Base-by-base conservation (phyloP, 73 alveolate species). In the Paramecium tetraurelia region DNA sequence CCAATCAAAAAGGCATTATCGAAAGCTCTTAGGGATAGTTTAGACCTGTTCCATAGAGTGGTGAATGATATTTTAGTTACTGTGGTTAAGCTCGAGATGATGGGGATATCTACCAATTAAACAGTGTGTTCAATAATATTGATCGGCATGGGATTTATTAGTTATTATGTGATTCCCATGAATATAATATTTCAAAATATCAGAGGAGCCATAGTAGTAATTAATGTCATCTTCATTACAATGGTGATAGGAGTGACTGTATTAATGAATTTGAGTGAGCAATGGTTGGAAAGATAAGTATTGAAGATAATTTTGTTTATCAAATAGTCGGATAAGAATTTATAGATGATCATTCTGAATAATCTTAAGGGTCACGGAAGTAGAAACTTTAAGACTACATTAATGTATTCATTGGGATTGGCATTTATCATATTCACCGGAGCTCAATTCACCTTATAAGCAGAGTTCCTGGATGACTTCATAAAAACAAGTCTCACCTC, bases 391-490 rank as follows among this genome's bases (percentile, higher is more conserved):
- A 97, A 98, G 95, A 96, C 98, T 20, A 95, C 99, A 16, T 76
- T 98, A 84, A 95, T 98, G 99, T 97, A 97, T 68, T 94, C 98
- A 68, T 95, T 97, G 9, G 98, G 99, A 31, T 93, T 98, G 43
- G 94, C 98, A n/a, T 98, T 97, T 94, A 86, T 98, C 38, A 96
- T 98, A 6, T 98, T 98, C 86, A 92, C 99, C 12, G 99, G 99
- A 14, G 94, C 98, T 83, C 92, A 98, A 18, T 94, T 98, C 50
- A 89, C 92, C 46, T 93, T 98, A 22, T 92, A 97, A 21, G 98
- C 96, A 2, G 92, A 89, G 41, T 57, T 95, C 27, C 88, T 95
- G 41, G 85, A 83, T 9, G 95, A 94, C 40, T 85, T 86, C 46
- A 43, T 95, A 5, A 85, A 95, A 71, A 92, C 92, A 16, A 53